phyloP scores from a whole-genome alignment of 202 grass and related monocot genomes.

The Hordeum pubiflorum region DNA sequence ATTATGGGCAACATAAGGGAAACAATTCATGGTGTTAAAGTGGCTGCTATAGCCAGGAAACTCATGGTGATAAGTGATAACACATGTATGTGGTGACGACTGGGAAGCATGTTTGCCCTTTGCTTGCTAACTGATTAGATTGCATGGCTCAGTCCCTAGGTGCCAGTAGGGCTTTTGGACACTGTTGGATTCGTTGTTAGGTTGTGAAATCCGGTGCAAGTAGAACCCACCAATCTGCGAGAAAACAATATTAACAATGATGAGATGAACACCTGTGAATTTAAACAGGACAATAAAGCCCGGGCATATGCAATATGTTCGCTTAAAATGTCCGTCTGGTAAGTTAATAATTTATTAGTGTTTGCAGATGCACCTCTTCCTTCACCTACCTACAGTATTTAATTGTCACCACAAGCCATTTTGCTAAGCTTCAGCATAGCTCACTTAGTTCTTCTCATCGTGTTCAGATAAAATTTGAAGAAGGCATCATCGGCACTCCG shows the following conservation, averaged over 20 bases:
- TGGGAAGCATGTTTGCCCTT: not conserved
- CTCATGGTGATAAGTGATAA: not conserved
- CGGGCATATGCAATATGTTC: not conserved
- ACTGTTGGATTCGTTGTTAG: not conserved
- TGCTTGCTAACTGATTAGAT: not conserved
- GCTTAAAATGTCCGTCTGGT: not conserved
- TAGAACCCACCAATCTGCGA: not conserved
- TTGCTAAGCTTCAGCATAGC: not conserved
- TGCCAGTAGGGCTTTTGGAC: not conserved
- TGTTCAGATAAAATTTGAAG: slow-evolving; percentile 86
- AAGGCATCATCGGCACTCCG: slow-evolving; percentile 82
- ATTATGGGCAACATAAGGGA: not conserved
- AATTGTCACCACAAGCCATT: not conserved
- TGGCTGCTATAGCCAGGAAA: not conserved
- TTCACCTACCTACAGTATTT: not conserved
- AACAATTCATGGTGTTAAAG: not conserved
- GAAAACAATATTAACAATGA: not conserved
- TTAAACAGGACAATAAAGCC: not conserved
- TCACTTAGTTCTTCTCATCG: not conserved
- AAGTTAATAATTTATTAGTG: not conserved
- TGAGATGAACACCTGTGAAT: not conserved
- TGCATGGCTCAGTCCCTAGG: not conserved
- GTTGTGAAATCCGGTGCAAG: not conserved
- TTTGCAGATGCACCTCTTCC: not conserved
- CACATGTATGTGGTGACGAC: not conserved